Base-by-base conservation (phyloP, 306 rosid species). In the Cucumis melo region DNA sequence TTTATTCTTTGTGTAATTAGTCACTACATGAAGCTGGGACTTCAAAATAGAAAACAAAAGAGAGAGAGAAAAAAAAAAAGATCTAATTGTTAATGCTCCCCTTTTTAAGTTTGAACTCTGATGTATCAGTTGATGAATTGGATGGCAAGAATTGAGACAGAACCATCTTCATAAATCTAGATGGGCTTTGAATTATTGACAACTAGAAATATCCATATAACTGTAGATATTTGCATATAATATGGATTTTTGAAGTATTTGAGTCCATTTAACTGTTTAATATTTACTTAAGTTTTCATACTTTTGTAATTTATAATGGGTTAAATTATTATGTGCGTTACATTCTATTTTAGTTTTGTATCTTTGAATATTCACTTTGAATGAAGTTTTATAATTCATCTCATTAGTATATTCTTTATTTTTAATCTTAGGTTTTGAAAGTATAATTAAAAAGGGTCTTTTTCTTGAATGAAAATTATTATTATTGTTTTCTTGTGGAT, bases 1-100 rank as follows among this genome's bases (percentile, higher is more conserved):
- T 83, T 83, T 65, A 86, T 88, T 90, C 90, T 73, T 85, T 87
- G 77, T 87, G 87, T 86, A 86, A 80, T 82, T 81, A 50, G 44
- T 46, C 66, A 55, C 36, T 55, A 46, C 38, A 7, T 61, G 76
- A 71, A 16, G 60, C 65, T n/a, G 34, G 64, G 65, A 54, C 51
- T 74, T 53, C 12, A 34, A 74, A 74, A n/a, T n/a, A n/a, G n/a
- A n/a, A n/a, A n/a, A n/a, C n/a, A n/a, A n/a, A n/a, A n/a, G n/a
- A n/a, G n/a, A n/a, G n/a, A n/a, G n/a, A n/a, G n/a, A n/a, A n/a
- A n/a, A 51, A 51, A 51, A 51, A 16, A 50, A 50, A 14, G 7
- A 74, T 23, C 53, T 23, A 70, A 46, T 38, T 65, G 41, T 48
- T 68, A 70, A 70, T 70, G 21, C 21, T 54, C 39, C 57, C 21